These are phyloP conservation scores for Camelina hispida DNA, from an alignment of 345 rosid species.

Conservation along the genomic window DNA sequence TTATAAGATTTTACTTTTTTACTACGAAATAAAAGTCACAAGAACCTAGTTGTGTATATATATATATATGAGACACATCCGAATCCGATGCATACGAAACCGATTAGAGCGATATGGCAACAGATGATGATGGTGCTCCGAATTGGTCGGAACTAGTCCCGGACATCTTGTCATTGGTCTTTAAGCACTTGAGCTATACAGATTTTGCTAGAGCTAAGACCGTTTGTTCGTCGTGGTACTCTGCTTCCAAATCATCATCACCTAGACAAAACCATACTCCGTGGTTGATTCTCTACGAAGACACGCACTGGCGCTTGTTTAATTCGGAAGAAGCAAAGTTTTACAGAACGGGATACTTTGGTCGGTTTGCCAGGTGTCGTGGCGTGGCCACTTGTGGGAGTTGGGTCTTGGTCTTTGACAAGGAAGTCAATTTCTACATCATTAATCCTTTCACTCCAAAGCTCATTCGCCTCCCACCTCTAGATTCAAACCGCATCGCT, in stretches of 20 bases:
- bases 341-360: neutral
- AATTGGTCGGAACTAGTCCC: neutral
- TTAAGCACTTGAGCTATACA: neutral
- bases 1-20: neutral
- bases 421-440: neutral
- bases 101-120: neutral
- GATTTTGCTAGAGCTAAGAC: neutral
- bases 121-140: neutral
- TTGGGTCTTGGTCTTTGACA: constrained; percentile 1
- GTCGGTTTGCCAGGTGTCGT: neutral
- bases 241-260: neutral
- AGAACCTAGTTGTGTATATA: neutral
- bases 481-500: neutral
- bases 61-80: neutral
- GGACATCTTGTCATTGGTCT: neutral
- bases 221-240: neutral
- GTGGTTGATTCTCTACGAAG: neutral
- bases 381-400: neutral
- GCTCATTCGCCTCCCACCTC: neutral
- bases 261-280: neutral
- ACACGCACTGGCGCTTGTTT: neutral
- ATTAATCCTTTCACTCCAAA: neutral
- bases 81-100: neutral
- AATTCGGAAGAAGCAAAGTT: neutral
- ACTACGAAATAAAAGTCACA: neutral